These are phyloP conservation scores for Sclerotinia spermophila DNA, from an alignment of 2,329 filamentous ascomycete genomes.

Conservation along the genomic window DNA sequence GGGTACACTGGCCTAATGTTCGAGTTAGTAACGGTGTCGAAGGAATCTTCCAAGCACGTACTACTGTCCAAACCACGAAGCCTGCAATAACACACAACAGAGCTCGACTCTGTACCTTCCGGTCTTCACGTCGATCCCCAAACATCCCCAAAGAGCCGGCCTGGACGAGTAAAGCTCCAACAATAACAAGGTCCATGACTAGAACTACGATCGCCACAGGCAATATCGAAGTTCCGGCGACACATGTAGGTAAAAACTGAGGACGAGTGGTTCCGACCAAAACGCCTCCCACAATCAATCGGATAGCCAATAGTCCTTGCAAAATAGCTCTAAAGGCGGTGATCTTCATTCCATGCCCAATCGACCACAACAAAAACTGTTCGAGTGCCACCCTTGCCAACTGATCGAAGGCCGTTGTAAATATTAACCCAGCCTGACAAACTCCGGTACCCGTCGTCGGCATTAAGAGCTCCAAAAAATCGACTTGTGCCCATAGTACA, in stretches of 20 bases:
- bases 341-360: slow-evolving; percentile 32
- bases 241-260: slow-evolving; percentile 35
- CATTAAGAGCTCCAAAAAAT: slow-evolving; percentile 36
- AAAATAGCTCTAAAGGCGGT: slow-evolving; percentile 31
- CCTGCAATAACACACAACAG: slow-evolving; percentile 31
- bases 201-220: slow-evolving; percentile 35
- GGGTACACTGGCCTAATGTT: slow-evolving; percentile 32
- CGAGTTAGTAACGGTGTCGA: slow-evolving; percentile 22
- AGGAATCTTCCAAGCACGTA: slow-evolving; percentile 21
- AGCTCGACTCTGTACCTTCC: slow-evolving; percentile 30
- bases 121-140: slow-evolving; percentile 22
- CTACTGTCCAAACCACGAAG: slow-evolving; percentile 34
- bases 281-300: slow-evolving; percentile 33
- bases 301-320: slow-evolving; percentile 32
- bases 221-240: slow-evolving; percentile 33
- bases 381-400: slow-evolving; percentile 34
- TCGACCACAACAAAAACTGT: slow-evolving; percentile 38
- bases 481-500: slow-evolving; percentile 36
- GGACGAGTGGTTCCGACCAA: slow-evolving; percentile 36
- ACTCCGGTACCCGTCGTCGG: slow-evolving; percentile 22
- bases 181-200: slow-evolving; percentile 34
- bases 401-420: slow-evolving; percentile 37
- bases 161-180: slow-evolving; percentile 31
- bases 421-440: slow-evolving; percentile 34
- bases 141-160: slow-evolving; percentile 29